Conservation (phyloP, 2,329 filamentous ascomycete species). For the Epichloe uncinata region DNA sequence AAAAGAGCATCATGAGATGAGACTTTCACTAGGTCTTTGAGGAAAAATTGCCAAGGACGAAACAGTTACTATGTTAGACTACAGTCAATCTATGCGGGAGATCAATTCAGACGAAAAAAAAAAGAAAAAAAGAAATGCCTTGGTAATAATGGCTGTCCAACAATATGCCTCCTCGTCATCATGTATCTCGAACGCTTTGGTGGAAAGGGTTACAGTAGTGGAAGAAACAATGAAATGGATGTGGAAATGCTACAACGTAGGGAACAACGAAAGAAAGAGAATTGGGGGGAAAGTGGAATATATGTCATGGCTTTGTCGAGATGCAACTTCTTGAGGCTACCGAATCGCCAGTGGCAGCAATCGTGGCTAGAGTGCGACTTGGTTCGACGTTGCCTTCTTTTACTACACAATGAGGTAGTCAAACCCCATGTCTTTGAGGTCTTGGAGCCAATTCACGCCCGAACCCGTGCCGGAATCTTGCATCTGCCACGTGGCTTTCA, state of each 20-base stretch:
- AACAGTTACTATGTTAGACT: too few species aligned
- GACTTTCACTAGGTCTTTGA: too few species aligned
- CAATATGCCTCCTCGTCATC: not conserved
- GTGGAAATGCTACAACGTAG: too few species aligned
- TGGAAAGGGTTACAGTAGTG: not conserved
- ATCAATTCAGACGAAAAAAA: too few species aligned
- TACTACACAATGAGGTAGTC: slow-evolving; percentile 33
- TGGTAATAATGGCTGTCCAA: not conserved
- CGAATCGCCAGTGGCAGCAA: not conserved
- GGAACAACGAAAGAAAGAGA: not conserved
- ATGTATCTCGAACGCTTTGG: not conserved
- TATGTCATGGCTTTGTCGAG: too few species aligned
- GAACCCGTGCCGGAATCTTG: slow-evolving; percentile 20
- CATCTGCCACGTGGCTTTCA: slow-evolving; percentile 33
- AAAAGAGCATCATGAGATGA: too few species aligned
- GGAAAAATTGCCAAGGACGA: too few species aligned
- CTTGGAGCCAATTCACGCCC: slow-evolving; percentile 27
- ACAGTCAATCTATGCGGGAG: too few species aligned
- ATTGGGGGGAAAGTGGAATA: not conserved
- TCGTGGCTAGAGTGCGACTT: not conserved
- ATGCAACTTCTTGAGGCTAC: too few species aligned
- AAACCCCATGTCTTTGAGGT: slow-evolving; percentile 28
- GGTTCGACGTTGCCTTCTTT: not conserved
- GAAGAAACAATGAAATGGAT: not conserved
- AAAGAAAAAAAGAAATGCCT: not conserved